Evolutionary conservation across 129 eudicot genomes (phyloP).

Genomic region (Glebionis coronaria): DNA sequence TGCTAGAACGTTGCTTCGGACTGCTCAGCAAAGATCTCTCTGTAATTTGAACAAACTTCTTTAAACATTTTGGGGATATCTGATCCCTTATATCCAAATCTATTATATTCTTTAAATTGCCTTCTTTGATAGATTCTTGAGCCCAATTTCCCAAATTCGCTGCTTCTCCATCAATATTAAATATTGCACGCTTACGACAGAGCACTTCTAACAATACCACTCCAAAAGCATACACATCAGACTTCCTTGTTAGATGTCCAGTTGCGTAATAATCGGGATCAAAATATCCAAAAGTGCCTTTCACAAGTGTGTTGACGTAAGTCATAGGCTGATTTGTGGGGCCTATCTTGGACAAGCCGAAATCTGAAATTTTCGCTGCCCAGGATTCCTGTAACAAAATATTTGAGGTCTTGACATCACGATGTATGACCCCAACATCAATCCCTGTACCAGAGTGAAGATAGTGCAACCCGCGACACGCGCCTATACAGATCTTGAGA

Average conservation of each 20-base stretch:
- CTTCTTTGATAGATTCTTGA: conserved; percentile 15
- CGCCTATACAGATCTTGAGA: conserved; percentile 13
- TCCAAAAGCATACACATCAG: conserved; percentile 27
- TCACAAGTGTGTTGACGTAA: conserved; percentile 35
- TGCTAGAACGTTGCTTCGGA: conserved; percentile 12
- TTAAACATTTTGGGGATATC: conserved; percentile 24
- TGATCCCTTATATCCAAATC: conserved; percentile 25
- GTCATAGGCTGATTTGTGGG: conserved; percentile 16
- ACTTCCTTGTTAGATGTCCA: conserved; percentile 15
- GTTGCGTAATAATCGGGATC: conserved; percentile 14
- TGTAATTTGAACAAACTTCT: conserved; percentile 22
- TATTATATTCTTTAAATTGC: conserved; percentile 12
- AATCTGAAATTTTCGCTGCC: neutral
- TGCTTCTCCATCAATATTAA: conserved; percentile 16
- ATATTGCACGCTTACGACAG: conserved; percentile 44
- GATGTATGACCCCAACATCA: neutral
- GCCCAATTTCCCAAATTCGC: conserved; percentile 26
- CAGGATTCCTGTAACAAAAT: conserved; percentile 4
- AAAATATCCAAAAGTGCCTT: conserved; percentile 26
- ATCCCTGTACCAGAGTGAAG: conserved; percentile 4
- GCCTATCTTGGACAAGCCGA: conserved; percentile 9
- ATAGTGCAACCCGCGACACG: conserved; percentile 6
- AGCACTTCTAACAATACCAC: conserved; percentile 44
- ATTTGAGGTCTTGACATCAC: conserved; percentile 10
- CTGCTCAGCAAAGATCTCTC: conserved; percentile 22